Percentiles rank a stretch among this genome's conserved stretches.
Evolutionary conservation across 352 stramenopile species (phyloP).

Genomic region (Globisporangium nunn): DNA sequence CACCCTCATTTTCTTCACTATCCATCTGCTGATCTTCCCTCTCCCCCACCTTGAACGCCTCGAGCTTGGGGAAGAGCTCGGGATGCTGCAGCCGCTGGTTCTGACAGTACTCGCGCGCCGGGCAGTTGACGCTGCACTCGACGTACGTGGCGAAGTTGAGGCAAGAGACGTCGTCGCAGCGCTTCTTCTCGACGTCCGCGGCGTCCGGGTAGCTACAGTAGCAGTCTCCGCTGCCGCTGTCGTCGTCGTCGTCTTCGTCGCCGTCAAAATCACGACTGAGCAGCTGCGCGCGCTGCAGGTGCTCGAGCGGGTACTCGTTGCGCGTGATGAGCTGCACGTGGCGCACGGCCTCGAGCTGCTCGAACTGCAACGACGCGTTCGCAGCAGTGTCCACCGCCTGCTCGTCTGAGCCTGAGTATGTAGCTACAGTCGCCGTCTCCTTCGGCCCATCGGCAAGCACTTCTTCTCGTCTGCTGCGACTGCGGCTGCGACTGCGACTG

Average conservation of each 20-base stretch:
- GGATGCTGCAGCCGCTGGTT: constrained; percentile 79
- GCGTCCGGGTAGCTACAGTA: constrained; percentile 47
- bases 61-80: constrained; percentile 49
- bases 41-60: constrained; percentile 52
- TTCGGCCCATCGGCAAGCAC: too few relatives aligned
- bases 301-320: constrained; percentile 70
- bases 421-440: too few relatives aligned
- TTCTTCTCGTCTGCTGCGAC: background rate
- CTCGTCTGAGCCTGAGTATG: background rate
- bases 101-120: constrained; percentile 36
- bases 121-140: constrained; percentile 54
- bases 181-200: constrained; percentile 29
- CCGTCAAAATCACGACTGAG: constrained; percentile 19
- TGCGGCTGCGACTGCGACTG: background rate
- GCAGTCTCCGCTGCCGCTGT: constrained; percentile 47
- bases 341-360: constrained; percentile 64
- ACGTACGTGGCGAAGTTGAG: constrained; percentile 87
- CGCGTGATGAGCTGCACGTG: constrained; percentile 49
- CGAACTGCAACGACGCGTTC: constrained; percentile 14
- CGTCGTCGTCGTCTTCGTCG: constrained; percentile 20
- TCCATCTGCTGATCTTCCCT: background rate
- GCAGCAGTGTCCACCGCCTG: background rate
- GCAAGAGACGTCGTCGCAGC: constrained; percentile 81
- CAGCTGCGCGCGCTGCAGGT: constrained; percentile 30
- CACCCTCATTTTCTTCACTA: background rate